Percentiles rank a stretch among this genome's conserved stretches.
phyloP scores from a whole-genome alignment of 2,329 filamentous ascomycete species.

The Verticillium klebahnii region DNA sequence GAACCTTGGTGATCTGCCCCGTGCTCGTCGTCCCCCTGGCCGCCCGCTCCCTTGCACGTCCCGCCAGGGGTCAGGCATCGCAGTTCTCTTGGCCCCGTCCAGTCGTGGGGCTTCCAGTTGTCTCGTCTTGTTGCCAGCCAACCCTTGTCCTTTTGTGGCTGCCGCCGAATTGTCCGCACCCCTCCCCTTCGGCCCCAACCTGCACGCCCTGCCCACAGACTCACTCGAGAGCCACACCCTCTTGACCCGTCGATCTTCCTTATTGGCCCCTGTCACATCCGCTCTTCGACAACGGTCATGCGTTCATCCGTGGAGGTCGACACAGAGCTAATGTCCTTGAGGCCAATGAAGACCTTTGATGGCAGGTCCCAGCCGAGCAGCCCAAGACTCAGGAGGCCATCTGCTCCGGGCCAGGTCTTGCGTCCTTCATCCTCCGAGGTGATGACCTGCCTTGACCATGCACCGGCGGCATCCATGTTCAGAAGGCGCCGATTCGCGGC shows the following conservation, averaged over 20 bases:
- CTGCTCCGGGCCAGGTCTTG: neutral
- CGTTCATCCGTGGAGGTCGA: neutral
- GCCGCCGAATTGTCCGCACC: neutral
- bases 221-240: neutral
- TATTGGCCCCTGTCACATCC: neutral
- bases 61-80: neutral
- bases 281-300: neutral
- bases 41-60: neutral
- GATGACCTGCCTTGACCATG: neutral
- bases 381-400: neutral
- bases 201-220: constrained; percentile 1
- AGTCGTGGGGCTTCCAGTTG: neutral
- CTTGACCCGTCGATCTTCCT: neutral
- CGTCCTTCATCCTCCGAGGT: neutral
- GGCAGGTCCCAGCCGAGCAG: neutral
- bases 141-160: neutral
- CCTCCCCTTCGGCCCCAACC: neutral
- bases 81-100: neutral
- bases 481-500: neutral
- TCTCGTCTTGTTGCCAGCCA: neutral
- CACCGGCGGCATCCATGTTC: neutral
- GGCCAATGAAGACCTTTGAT: neutral
- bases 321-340: neutral
- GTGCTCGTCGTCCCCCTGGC: neutral
- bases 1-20: neutral